Evolutionary conservation across 225 moss, liverwort and hornwort species (phyloP), one percentile per base, ranked within the genome.

Genomic region (Sphagnum tenellum): DNA sequence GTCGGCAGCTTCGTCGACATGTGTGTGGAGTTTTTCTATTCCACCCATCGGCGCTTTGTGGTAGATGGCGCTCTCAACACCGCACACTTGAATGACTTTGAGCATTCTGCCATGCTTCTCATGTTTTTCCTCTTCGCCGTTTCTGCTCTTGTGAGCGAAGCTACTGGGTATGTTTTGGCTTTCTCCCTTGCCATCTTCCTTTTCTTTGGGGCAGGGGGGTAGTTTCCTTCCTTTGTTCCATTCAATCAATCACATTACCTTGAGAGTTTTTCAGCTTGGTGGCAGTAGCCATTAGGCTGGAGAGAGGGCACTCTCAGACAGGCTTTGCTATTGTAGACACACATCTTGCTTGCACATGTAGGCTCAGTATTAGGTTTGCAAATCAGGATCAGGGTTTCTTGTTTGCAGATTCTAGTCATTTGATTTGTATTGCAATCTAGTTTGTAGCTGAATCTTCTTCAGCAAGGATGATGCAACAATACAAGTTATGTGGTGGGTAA

Each of bases 181-280:
- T 95, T 89, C 52, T 92, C 92, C 92, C 74, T 95, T 62, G 86
- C 92, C 12, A 92, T 95, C 92, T 95, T 95, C 70, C 89, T 95
- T 75, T 71, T 95, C 57, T 88, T 95, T 67, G 82, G 69, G 76
- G 72, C 86, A 29, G 29, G 29, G 29, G 29, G 29, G 29, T 1
- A 29, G 29, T 29, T 29, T 29, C 29, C 29, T 29, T 29, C 29
- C 29, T 29, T 29, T 29, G 29, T 29, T 29, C 29, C 29, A 29
- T 29, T 29, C 29, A 29, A 29, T 29, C 29, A 29, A 29, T 29
- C 29, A 29, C 29, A 29, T 29, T 0, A 29, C 29, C 29, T 29
- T 29, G 29, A 29, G 29, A 29, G 29, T 29, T 29, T 29, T 29
- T 29, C 29, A 29, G 29, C 29, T 29, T 29, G 29, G 29, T 29